Percentiles rank a stretch among this genome's conserved stretches.
These are phyloP conservation scores for Rutstroemia sydowiana DNA, from an alignment of 2,329 filamentous ascomycete species.

Conservation along the genomic window DNA sequence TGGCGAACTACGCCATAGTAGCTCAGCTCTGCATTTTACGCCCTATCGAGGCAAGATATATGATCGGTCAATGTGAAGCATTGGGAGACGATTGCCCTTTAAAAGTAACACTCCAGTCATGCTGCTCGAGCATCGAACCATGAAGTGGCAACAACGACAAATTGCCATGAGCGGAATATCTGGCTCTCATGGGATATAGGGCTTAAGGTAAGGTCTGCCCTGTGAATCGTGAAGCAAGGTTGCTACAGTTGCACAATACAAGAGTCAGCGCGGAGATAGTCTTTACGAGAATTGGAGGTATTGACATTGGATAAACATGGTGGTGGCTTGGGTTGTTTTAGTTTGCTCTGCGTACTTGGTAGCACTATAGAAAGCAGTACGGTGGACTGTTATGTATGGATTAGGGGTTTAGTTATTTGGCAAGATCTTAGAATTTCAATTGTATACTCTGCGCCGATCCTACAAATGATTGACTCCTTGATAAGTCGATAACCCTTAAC, in stretches of 20 bases:
- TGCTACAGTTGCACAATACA: not conserved
- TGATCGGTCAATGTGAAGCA: no score
- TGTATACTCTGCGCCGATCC: not conserved
- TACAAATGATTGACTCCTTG: not conserved
- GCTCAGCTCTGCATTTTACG: no score
- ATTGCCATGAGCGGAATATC: no score
- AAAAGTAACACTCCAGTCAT: no score
- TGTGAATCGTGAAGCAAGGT: no score
- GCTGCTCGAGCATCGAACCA: no score
- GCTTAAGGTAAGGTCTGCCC: no score
- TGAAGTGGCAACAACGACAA: no score
- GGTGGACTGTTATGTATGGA: not conserved
- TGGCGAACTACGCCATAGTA: no score
- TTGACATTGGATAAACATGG: not conserved
- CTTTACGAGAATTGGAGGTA: not conserved
- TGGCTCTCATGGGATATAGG: no score
- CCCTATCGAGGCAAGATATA: no score
- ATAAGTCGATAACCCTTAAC: not conserved
- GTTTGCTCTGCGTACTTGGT: not conserved
- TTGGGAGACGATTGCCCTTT: no score
- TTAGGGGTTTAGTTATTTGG: not conserved
- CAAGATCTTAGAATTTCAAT: not conserved
- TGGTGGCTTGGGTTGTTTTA: constrained; percentile 1
- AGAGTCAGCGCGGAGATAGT: not conserved
- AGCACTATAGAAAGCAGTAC: not conserved